phyloP scores from a whole-genome alignment of 1,284 basidiomycete species.

The Laetiporus sulphureus region DNA sequence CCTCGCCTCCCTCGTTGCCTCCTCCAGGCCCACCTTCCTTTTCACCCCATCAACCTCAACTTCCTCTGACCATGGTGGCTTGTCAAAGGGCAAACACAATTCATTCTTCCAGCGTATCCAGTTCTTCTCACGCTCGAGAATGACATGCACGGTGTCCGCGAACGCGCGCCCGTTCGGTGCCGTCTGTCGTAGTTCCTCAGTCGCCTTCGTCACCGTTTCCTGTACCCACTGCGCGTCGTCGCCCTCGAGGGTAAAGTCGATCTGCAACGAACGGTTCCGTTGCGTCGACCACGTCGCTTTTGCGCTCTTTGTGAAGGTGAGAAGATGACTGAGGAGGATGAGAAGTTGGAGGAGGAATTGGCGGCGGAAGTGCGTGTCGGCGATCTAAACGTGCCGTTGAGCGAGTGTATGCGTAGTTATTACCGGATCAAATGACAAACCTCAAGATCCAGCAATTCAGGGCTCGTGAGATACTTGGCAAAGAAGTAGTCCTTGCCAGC shows the following conservation, averaged over 20 bases:
- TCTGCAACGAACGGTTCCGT: slow-evolving; percentile 68
- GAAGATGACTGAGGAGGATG: slow-evolving; percentile 76
- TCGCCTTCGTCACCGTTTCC: slow-evolving; percentile 55
- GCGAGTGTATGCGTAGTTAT: neutral
- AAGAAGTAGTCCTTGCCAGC: slow-evolving; percentile 75
- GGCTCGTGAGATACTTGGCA: slow-evolving; percentile 85
- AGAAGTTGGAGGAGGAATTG: slow-evolving; percentile 86
- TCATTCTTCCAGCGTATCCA: slow-evolving; percentile 86
- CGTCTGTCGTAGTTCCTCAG: slow-evolving; percentile 68
- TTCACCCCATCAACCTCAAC: slow-evolving; percentile 28
- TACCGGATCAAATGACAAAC: slow-evolving; percentile 30
- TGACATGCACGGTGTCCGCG: slow-evolving; percentile 60
- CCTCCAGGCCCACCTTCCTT: slow-evolving; percentile 48
- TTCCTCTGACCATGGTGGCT: slow-evolving; percentile 49
- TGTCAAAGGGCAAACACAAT: slow-evolving; percentile 69
- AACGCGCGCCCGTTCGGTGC: slow-evolving; percentile 69
- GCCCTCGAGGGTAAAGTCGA: slow-evolving; percentile 69
- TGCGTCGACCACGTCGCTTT: slow-evolving; percentile 56
- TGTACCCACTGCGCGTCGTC: slow-evolving; percentile 68
- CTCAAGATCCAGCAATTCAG: slow-evolving; percentile 82
- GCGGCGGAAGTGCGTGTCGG: slow-evolving; percentile 85
- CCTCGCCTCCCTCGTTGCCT: slow-evolving; percentile 47
- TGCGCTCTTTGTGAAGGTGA: slow-evolving; percentile 66
- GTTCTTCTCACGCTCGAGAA: slow-evolving; percentile 76
- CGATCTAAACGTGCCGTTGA: slow-evolving; percentile 44